Base-by-base conservation (phyloP, 805 yeast species). In the Hanseniaspora guilliermondii region DNA sequence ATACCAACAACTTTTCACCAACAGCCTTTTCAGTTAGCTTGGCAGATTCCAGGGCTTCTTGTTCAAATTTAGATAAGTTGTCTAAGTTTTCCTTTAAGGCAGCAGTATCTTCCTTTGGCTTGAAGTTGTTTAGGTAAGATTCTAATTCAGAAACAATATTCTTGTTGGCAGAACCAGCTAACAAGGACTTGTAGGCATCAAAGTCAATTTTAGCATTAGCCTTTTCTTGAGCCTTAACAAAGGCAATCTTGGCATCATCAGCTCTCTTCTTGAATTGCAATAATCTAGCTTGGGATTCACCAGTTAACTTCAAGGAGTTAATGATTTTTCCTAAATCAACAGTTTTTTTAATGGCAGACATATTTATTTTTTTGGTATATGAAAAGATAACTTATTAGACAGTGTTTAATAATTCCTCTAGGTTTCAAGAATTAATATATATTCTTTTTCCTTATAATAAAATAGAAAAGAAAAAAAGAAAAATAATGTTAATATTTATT, bases 181-280 rank as follows among this genome's bases (percentile, higher is more conserved):
- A 79, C 56, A 80, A 75, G 21, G 83, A 73, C 69, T 82, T 84
- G 82, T 89, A 93, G 71, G 80, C 76, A 52, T 75, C 71, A 61
- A 89, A 91, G 72, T 91, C 96, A 60, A 93, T 87, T 39, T 73
- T 74, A 56, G 87, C 76, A 19, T 22, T 49, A 59, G 88, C 73
- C 73, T 87, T 91, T 60, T 76, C 73, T 68, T 80, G 75, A 63
- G 91, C 76, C 60, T 81, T 83, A 62, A 76, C 73, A 64, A 86
- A 74, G 65, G 77, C 78, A 75, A 87, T 83, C 76, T 88, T 85
- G 63, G 97, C 97, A 70, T 93, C 97, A 67, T 93, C 98, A 72
- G 88, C 84, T 80, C 98, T 87, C 86, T 93, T 91, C 75, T 89
- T 89, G 84, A 93, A 93, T 32, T 95, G 79, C 53, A 93, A 80